Evolutionary conservation across 2,329 filamentous ascomycete genomes (phyloP), one percentile per base, ranked within the genome.

Genomic region (Penicillium sp.): DNA sequence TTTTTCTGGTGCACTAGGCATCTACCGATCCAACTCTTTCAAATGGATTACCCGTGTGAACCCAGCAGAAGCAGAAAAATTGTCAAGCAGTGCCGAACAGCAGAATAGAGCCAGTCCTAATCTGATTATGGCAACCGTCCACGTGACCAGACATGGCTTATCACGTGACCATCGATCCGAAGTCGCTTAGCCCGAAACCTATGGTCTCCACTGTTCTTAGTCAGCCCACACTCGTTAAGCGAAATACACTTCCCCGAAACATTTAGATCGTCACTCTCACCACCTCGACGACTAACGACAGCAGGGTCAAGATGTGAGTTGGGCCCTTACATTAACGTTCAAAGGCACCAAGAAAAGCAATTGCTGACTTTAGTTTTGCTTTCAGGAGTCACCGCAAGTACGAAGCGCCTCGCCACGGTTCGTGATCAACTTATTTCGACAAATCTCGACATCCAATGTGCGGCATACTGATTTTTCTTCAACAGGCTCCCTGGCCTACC

Each of bases 401-500:
- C 74, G 81, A 94, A 82, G 90, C 90, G 72, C 90, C 90, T 70
- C 86, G 91, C 73, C 91, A 97, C 79, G 93, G 91, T 75, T 89
- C 84, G 72, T 79, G 93, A 70, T 83, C 81, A 59, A 87, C 79
- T 74, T 74, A 86, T 70, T 81, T 81, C 57, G 48, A 41, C 48
- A 53, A 59, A 56, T 53, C 54, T 59, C 46, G 54, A 56, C 43
- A 53, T 44, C 47, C 42, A 43, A 32, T 58, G 56, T 59, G 51
- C 56, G 51, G 41, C 52, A 49, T 62, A 64, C 62, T 62, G 51
- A 61, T 59, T 45, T 16, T 43, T 48, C 48, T 14, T 58, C 29
- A 47, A 54, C 60, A 72, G 71, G 71, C 71, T 90, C 86, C 70
- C 79, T 97, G 73, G 86, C 86, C 62, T 91, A 82, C 77, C 75